Evolutionary conservation across 495 filamentous ascomycete genomes (phyloP).

Genomic region (Trichoderma parareesei): DNA sequence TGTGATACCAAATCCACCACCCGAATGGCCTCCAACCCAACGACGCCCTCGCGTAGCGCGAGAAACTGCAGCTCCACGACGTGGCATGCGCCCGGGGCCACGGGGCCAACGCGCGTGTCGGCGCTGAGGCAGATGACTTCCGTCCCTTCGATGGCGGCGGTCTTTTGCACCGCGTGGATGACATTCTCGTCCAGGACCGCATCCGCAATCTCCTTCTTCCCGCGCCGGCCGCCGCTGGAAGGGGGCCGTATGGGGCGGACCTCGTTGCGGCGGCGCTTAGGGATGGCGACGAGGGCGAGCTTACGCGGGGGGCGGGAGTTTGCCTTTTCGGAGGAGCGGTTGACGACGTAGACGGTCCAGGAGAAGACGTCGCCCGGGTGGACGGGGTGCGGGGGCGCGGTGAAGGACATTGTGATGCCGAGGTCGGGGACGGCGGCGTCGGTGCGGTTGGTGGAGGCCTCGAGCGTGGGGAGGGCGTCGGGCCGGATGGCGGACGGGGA

Average conservation of each 20-base stretch:
- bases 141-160: slow-evolving; percentile 57
- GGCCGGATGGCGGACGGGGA: slow-evolving; percentile 40
- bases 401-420: slow-evolving; percentile 67
- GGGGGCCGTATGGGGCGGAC: slow-evolving; percentile 49
- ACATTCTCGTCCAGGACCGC: slow-evolving; percentile 80
- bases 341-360: slow-evolving; percentile 88
- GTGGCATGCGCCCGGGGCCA: slow-evolving; percentile 69
- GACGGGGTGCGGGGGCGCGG: slow-evolving; percentile 44
- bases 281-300: slow-evolving; percentile 70
- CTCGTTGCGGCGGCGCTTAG: slow-evolving; percentile 64
- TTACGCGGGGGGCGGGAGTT: slow-evolving; percentile 47
- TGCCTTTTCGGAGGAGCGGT: slow-evolving; percentile 44
- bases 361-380: slow-evolving; percentile 67
- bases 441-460: slow-evolving; percentile 36
- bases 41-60: slow-evolving; percentile 63
- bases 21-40: slow-evolving; percentile 71
- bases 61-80: slow-evolving; percentile 73
- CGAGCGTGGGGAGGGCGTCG: slow-evolving; percentile 45
- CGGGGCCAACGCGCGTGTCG: slow-evolving; percentile 74
- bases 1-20: slow-evolving; percentile 75
- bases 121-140: slow-evolving; percentile 76
- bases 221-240: slow-evolving; percentile 29
- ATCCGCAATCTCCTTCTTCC: slow-evolving; percentile 32
- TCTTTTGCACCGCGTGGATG: slow-evolving; percentile 74
- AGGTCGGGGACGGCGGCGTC: slow-evolving; percentile 48